These are phyloP conservation scores for Penicillium sp. DNA, from an alignment of 2,329 filamentous ascomycete species.

Conservation along the genomic window DNA sequence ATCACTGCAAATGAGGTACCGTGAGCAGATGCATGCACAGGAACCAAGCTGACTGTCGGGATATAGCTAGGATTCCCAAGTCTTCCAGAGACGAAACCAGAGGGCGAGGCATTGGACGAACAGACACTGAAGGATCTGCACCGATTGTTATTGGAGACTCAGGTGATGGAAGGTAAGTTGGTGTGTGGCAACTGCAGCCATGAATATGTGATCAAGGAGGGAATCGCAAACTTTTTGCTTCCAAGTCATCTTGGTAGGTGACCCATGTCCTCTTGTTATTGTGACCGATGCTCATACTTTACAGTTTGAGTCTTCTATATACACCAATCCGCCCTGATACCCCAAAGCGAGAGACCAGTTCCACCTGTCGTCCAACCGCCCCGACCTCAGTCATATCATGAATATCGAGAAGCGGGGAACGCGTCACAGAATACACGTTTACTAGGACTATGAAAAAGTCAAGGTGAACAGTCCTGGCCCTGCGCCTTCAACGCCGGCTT, in stretches of 20 bases:
- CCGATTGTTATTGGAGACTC: slow-evolving; percentile 77
- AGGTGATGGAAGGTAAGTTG: slow-evolving; percentile 80
- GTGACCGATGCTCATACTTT: not conserved
- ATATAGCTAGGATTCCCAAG: slow-evolving; percentile 70
- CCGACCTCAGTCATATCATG: not conserved
- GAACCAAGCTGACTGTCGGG: not conserved
- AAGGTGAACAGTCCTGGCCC: not conserved
- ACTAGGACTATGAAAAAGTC: not conserved
- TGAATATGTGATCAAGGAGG: slow-evolving; percentile 90
- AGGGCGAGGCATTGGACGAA: slow-evolving; percentile 61
- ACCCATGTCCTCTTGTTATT: too few relatives aligned
- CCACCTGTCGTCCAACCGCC: not conserved
- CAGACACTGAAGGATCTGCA: slow-evolving; percentile 73
- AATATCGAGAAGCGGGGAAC: not conserved
- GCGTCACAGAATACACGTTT: not conserved
- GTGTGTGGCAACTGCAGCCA: slow-evolving; percentile 89
- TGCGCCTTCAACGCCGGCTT: slow-evolving; percentile 4
- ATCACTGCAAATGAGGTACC: slow-evolving; percentile 63
- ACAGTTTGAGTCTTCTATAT: slow-evolving; percentile 3
- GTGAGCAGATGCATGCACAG: not conserved
- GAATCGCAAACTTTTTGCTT: slow-evolving; percentile 91
- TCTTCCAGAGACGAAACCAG: slow-evolving; percentile 61
- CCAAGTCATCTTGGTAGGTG: slow-evolving; percentile 72
- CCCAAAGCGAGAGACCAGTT: not conserved
- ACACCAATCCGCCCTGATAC: not conserved